Percentiles rank a stretch among this genome's conserved stretches.
Evolutionary conservation across 208 protist species (phyloP).

Genomic region (Acanthamoeba polyphaga): DNA sequence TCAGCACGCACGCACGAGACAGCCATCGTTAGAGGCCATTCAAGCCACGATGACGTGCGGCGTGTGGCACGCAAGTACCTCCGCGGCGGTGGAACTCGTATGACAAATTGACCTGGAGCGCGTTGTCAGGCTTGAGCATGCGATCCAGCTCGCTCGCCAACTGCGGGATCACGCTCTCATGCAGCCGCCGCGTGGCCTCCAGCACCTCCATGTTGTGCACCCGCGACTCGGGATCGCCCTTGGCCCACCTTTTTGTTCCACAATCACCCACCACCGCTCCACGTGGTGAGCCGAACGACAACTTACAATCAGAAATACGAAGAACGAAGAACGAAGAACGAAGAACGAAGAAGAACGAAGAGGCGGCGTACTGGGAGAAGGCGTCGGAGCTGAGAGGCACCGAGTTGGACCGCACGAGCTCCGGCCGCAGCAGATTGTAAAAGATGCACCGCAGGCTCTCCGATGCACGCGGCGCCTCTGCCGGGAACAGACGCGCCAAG

Average conservation of each 20-base stretch:
- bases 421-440: constrained; percentile 74
- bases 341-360: too few relatives aligned
- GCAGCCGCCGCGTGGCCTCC: background rate
- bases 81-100: constrained; percentile 56
- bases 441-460: constrained; percentile 67
- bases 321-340: too few relatives aligned
- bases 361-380: constrained; percentile 33
- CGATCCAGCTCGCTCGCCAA: constrained; percentile 44
- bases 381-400: constrained; percentile 67
- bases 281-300: too few relatives aligned
- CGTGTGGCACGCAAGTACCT: background rate
- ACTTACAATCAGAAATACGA: too few relatives aligned
- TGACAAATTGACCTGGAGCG: constrained; percentile 42
- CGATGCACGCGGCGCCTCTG: constrained; percentile 15
- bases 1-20: background rate
- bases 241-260: background rate
- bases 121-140: background rate
- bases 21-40: background rate
- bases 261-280: background rate
- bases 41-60: background rate
- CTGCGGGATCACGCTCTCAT: constrained; percentile 16
- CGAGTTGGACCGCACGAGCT: constrained; percentile 64
- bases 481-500: constrained; percentile 69
- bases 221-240: background rate
- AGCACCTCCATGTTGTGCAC: constrained; percentile 63